Base-by-base conservation (phyloP, 2,329 filamentous ascomycete species). In the Monascus ruber region DNA sequence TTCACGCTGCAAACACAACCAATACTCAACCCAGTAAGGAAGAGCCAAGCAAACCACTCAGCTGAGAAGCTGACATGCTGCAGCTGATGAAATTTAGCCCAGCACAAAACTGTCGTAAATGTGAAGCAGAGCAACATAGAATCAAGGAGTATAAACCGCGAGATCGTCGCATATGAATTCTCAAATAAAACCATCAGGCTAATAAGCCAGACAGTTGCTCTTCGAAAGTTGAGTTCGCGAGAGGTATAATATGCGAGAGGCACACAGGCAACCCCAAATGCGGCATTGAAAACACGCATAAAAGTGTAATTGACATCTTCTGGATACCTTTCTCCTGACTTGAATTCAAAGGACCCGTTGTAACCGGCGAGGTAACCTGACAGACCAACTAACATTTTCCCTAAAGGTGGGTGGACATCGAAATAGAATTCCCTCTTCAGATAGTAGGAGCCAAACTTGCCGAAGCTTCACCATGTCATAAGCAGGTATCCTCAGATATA, bases 341-440 rank as follows among this genome's bases (percentile, higher is more conserved):
- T 98, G 76, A 98, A 98, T 60, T 98, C 91, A 66, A 98, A 98
- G 4, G 89, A 93, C 42, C 91, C 91, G 70, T 98, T 98, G 73
- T 98, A 98, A 49, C 89, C 89, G 50, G 89, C 93, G 45, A 98
- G 74, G 59, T 93, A 94, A 59, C 91, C 91, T 5, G 91, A 96
- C 37, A 98, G 75, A 46, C 91, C 91, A 52, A 98, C 89, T 41
- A 98, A 79, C 79, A 98, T 96, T 73, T 98, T 98, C 60, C 91
- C 91, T 45, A 98, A 79, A 39, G 91, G 91, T 48, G 91, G 91
- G 65, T 94, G 85, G 42, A 93, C 83, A 73, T 94, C 85, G 69
- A 98, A 98, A 75, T 98, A 98, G 73, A 96, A 95, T 66, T 98
- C 91, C 64, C 89, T 85, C 66, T 98, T 95, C 60, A 98, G 81